Evolutionary conservation across 1,284 basidiomycete species (phyloP), one percentile per base, ranked within the genome.

Genomic region (Ceratobasidium papillatum): DNA sequence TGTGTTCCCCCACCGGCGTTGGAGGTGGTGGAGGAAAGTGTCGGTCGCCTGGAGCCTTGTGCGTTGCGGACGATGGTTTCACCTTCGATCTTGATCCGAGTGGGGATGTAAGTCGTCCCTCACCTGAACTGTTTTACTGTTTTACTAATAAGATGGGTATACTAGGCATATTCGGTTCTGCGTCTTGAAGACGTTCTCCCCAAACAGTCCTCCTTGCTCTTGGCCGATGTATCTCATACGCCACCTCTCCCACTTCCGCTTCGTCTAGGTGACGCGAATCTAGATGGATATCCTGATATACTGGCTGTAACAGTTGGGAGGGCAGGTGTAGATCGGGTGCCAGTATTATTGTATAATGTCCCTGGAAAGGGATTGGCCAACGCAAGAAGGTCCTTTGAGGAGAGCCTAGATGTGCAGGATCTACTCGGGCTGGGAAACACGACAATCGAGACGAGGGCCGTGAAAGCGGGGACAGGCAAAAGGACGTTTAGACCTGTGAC

Each of bases 281-380:
- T 97, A 45, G 96, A 99, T 80, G 98, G 98, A 0, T 99, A 94
- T 83, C 96, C 98, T 0, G 98, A 99, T 79, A 80, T 99, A 8
- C 84, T 99, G 1, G 79, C 92, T 5, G 89, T 96, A n/a, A 81
- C 88, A 0, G 87, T 85, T 82, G 85, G 19, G 78, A 82, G 9
- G 66, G 80, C 7, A 43, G 81, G 85, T 45, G 81, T 22, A 80
- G 83, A 71, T 22, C 66, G 65, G 8, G 54, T 71, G 19, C 66
- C 66, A 9, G 54, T 71, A 8, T 30, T 71, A 19, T 27, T 71
- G 66, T 71, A 56, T 22, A 71, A 51, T 22, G 34, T 66, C 5
- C 45, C 45, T 19, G 47, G 63, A 34, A 66, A 49, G 47, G 47
- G 41, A 3, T 47, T 25, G 41, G n/a, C n/a, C n/a, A 34, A 47